phyloP scores from a whole-genome alignment of 169 alveolate species.

The Sarcocystis neurona region DNA sequence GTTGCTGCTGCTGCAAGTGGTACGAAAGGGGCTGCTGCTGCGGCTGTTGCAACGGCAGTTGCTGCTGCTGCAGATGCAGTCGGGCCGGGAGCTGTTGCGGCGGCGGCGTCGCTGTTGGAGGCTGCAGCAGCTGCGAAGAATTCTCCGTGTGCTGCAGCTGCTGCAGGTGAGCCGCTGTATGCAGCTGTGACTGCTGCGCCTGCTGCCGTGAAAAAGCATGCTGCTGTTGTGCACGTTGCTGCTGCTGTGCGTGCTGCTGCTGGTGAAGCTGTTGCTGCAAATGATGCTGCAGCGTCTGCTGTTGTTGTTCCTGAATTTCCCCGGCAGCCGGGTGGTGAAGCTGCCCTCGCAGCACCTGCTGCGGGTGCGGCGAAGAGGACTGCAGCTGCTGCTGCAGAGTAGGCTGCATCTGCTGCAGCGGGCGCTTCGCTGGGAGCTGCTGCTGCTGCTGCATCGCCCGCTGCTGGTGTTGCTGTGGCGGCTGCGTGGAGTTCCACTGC shows the following conservation, averaged over 20 bases:
- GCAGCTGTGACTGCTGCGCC: constrained; percentile 4
- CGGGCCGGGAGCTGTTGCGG: too few species aligned
- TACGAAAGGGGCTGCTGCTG: constrained; percentile 32
- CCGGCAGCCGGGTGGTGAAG: too few species aligned
- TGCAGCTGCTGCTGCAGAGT: not conserved
- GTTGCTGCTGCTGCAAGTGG: constrained; percentile 35
- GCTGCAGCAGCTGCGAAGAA: too few species aligned
- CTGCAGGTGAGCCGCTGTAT: too few species aligned
- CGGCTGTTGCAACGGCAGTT: constrained; percentile 25
- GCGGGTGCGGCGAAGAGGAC: not conserved
- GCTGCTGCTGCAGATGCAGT: not conserved
- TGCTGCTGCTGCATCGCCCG: not conserved
- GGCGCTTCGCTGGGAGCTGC: not conserved
- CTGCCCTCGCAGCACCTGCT: not conserved
- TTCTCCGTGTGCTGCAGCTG: too few species aligned
- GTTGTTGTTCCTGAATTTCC: not conserved
- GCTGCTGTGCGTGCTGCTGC: not conserved
- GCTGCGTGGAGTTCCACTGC: not conserved
- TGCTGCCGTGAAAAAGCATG: too few species aligned
- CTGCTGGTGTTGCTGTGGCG: not conserved
- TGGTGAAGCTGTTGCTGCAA: not conserved
- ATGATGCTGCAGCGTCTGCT: constrained; percentile 11
- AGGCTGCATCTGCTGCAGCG: constrained; percentile 13
- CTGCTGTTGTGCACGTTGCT: too few species aligned
- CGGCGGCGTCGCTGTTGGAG: too few species aligned